A percentile compares a stretch with the other conserved stretches of the same genome.
phyloP scores from a whole-genome alignment of 805 yeast genomes.

The Myxozyma kluyveri region DNA sequence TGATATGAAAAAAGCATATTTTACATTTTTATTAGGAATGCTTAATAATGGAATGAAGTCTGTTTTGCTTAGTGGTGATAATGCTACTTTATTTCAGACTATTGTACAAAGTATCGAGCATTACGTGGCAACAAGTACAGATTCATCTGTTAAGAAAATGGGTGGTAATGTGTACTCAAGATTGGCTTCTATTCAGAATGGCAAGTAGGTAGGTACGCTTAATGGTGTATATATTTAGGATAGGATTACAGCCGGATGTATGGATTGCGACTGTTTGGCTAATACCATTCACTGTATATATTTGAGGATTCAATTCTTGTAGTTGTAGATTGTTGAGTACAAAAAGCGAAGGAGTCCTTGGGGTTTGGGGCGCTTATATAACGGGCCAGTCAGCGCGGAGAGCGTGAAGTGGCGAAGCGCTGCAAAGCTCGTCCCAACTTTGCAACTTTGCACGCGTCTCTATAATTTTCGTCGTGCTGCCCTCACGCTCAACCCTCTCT shows the following conservation, averaged over 20 bases:
- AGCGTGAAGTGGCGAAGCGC: too few species aligned
- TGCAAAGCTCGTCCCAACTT: too few species aligned
- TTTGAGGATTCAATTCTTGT: too few species aligned
- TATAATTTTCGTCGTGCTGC: too few species aligned
- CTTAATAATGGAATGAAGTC: conserved; percentile 77
- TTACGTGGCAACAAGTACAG: conserved; percentile 19
- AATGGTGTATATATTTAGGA: too few species aligned
- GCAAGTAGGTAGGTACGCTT: neutral
- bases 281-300: neutral
- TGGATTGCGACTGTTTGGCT: neutral
- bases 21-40: conserved; percentile 65
- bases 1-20: conserved; percentile 64
- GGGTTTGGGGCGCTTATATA: too few species aligned
- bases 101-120: conserved; percentile 25
- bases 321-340: too few species aligned
- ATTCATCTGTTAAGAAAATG: conserved; percentile 26
- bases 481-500: too few species aligned
- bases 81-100: conserved; percentile 19
- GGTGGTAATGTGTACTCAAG: conserved; percentile 22
- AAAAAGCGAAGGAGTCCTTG: too few species aligned
- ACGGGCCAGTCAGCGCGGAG: too few species aligned
- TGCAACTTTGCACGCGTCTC: too few species aligned
- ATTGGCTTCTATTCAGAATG: conserved; percentile 16
- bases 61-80: conserved; percentile 62
- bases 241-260: neutral